Evolutionary conservation across 164 flowering plant genomes (phyloP).

Genomic region (Macadamia integrifolia): DNA sequence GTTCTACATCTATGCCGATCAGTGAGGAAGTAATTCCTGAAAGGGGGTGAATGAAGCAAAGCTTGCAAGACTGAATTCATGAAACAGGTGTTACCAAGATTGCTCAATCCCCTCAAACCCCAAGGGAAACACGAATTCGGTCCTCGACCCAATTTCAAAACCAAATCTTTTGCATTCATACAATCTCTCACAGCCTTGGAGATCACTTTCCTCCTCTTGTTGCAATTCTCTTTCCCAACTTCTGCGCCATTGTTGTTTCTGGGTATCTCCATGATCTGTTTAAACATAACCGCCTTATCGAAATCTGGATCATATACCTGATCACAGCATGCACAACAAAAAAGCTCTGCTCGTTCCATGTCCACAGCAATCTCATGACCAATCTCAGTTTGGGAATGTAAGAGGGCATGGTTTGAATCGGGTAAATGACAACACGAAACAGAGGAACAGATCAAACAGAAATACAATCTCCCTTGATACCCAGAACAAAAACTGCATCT

Average conservation of each 20-base stretch:
- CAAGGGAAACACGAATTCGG: slow-evolving; percentile 49
- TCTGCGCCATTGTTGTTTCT: slow-evolving; percentile 20
- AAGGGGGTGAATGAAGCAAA: slow-evolving; percentile 57
- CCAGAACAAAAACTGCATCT: slow-evolving; percentile 59
- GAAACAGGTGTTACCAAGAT: slow-evolving; percentile 65
- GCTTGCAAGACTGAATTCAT: slow-evolving; percentile 71
- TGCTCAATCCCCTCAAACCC: slow-evolving; percentile 76
- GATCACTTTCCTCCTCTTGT: slow-evolving; percentile 39
- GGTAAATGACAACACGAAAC: slow-evolving; percentile 39
- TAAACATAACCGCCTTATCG: slow-evolving; percentile 50
- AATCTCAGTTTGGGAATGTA: slow-evolving; percentile 33
- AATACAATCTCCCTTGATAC: slow-evolving; percentile 48
- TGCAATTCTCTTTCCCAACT: slow-evolving; percentile 26
- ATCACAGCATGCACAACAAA: slow-evolving; percentile 65
- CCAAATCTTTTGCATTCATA: slow-evolving; percentile 28
- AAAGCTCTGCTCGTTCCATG: slow-evolving; percentile 73
- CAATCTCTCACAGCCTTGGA: slow-evolving; percentile 25
- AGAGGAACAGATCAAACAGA: slow-evolving; percentile 70
- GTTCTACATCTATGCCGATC: slow-evolving; percentile 34
- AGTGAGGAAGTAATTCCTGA: slow-evolving; percentile 51
- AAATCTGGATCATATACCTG: slow-evolving; percentile 89
- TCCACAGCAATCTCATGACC: slow-evolving; percentile 70
- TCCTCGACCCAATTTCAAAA: slow-evolving; percentile 34
- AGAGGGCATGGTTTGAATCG: slow-evolving; percentile 45
- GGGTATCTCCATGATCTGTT: slow-evolving; percentile 40